These are phyloP conservation scores for Cinnamomum chago DNA, from an alignment of 164 flowering plant species.

Conservation along the genomic window DNA sequence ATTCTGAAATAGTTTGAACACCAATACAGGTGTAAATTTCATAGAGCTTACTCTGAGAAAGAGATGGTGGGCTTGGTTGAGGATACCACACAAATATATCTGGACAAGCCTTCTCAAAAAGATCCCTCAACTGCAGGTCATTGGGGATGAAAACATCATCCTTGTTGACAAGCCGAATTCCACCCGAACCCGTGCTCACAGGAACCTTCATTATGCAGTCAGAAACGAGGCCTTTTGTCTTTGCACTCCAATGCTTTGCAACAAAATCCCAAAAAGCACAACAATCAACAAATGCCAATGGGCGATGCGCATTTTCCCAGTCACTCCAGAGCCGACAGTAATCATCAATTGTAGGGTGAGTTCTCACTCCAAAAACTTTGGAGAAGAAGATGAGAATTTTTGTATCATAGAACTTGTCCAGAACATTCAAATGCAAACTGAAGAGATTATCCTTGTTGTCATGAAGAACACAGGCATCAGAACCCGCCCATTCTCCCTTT, in stretches of 20 bases:
- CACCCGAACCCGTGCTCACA: slow-evolving; percentile 23
- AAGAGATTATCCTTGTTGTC: slow-evolving; percentile 52
- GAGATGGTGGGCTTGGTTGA: slow-evolving; percentile 25
- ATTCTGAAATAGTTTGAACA: slow-evolving; percentile 44
- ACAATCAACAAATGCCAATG: slow-evolving; percentile 39
- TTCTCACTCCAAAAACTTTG: slow-evolving; percentile 35
- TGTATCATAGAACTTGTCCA: slow-evolving; percentile 40
- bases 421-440: slow-evolving; percentile 30
- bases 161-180: slow-evolving; percentile 32
- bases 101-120: slow-evolving; percentile 31
- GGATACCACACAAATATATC: slow-evolving; percentile 65
- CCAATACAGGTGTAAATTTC: slow-evolving; percentile 44
- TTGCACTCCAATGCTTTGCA: slow-evolving; percentile 25
- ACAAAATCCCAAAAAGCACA: slow-evolving; percentile 51
- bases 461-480: slow-evolving; percentile 44
- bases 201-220: slow-evolving; percentile 41
- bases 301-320: slow-evolving; percentile 40
- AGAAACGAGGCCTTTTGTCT: slow-evolving; percentile 21
- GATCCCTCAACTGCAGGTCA: slow-evolving; percentile 55
- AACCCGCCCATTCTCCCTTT: slow-evolving; percentile 44
- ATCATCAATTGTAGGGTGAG: slow-evolving; percentile 43
- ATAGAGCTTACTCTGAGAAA: slow-evolving; percentile 32
- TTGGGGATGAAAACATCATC: slow-evolving; percentile 55
- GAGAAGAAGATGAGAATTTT: slow-evolving; percentile 40
- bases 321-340: slow-evolving; percentile 50